phyloP scores from a whole-genome alignment of 192 early-diverging fungal genomes.

The Coemansia sp. region DNA sequence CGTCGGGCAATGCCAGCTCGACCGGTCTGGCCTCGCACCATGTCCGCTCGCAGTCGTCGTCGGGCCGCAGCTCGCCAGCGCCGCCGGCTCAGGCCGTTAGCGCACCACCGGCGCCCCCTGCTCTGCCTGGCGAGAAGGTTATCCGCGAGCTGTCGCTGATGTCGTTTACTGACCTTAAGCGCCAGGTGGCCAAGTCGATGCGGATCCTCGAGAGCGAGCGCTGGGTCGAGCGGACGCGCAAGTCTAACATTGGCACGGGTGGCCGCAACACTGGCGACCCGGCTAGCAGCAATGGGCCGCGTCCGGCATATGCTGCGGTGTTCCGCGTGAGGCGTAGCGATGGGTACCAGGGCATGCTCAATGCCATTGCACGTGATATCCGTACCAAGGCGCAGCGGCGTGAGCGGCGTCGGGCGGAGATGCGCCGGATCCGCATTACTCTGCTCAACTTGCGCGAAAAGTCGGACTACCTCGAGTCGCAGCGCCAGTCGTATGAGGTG shows the following conservation, averaged over 20 bases:
- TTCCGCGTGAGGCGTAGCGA: conserved; percentile 65
- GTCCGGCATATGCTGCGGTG: conserved; percentile 50
- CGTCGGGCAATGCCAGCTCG: conserved; percentile 11
- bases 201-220: conserved; percentile 78
- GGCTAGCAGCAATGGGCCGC: conserved; percentile 14
- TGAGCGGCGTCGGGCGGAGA: conserved; percentile 73
- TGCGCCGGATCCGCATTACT: conserved; percentile 76
- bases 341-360: conserved; percentile 93
- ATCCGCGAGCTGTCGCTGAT: conserved; percentile 62
- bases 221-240: conserved; percentile 63
- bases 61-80: conserved; percentile 50
- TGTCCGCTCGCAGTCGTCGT: conserved; percentile 32
- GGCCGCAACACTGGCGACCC: conserved; percentile 7
- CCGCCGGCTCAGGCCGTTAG: conserved; percentile 7
- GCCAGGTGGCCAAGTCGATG: conserved; percentile 79
- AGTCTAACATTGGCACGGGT: conserved; percentile 60
- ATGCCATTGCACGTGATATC: conserved; percentile 91
- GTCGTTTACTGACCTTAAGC: conserved; percentile 83
- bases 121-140: conserved; percentile 56
- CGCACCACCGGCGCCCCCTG: conserved; percentile 44
- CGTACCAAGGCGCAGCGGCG: conserved; percentile 89
- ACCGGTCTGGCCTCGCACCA: background rate
- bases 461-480: conserved; percentile 78
- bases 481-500: conserved; percentile 87
- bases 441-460: conserved; percentile 87